Base-by-base conservation (phyloP, 441 rosid genomes). In the Omphalea diandra region DNA sequence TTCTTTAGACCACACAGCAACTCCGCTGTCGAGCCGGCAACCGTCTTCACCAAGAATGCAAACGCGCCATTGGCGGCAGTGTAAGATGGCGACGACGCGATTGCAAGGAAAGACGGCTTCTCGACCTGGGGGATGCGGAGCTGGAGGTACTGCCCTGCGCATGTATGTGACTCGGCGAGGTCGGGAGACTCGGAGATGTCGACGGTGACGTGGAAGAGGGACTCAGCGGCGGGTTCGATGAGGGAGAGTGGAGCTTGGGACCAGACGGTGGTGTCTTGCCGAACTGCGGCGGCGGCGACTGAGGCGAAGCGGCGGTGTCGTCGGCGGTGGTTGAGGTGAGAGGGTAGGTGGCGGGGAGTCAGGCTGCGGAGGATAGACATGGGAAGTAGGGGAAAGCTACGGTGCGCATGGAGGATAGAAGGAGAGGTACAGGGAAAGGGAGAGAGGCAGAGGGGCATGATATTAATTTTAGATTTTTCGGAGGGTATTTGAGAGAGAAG, bases 101-200 rank as follows among this genome's bases (percentile, higher is more conserved):
- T 87, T 31, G 99, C 96, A 14, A 95, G 81, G 74, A 90, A 93
- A 9, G 98, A 73, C 1, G 99, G 98, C 77, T 83, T 90, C 70
- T 73, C 88, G 4, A 75, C 80, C 65, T 87, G 91, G 7, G 85
- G 92, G 29, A 93, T 72, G 5, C 96, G 95, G 33, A 95, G 86
- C 92, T 90, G 98, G 33, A 93, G 89, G 81, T 90, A 95, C 81
- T 95, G 99, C 14, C 99, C 99, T 15, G 97, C 81, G 9, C 76
- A 72, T 32, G 89, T 81, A 73, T 95, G 79, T 1, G 97, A 85
- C 4, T 78, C 76, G 17, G 75, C 93, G 31, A 95, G 88, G 81
- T 91, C 93, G 2, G 96, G 92, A 14, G 90, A 75, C 69, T 86
- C 79, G 0, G 94, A 90, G 38, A 95, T 75, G 80, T 93, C 99